A percentile compares a stretch with the other conserved stretches of the same genome.
Conservation (phyloP, 805 yeast genomes). For the Metschnikowia cerradonensis region DNA sequence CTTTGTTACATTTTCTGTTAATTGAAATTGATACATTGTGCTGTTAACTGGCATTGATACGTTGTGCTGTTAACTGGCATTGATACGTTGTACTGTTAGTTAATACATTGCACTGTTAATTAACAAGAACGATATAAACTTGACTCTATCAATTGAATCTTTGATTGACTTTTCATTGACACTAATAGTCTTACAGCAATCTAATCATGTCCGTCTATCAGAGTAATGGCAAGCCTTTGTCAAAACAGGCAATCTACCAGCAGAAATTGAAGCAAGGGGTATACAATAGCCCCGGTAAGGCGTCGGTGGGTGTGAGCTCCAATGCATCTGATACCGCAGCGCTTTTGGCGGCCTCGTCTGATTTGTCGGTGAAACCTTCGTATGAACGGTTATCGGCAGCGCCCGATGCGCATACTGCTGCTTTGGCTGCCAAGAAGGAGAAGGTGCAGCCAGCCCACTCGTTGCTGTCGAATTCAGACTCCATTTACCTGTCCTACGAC, state of each 20-base stretch:
- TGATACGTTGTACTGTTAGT: too few relatives aligned
- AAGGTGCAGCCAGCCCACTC: conserved; percentile 16
- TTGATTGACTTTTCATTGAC: too few relatives aligned
- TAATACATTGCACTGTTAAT: neutral
- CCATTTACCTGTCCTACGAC: conserved; percentile 28
- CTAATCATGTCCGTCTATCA: conserved; percentile 53
- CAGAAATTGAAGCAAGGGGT: conserved; percentile 70
- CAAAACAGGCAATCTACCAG: conserved; percentile 70
- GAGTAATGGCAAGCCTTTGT: conserved; percentile 64
- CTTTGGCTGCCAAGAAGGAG: conserved; percentile 41
- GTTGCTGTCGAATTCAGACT: conserved; percentile 21
- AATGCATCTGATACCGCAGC: conserved; percentile 77
- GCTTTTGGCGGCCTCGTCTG: conserved; percentile 63
- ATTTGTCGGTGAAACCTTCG: conserved; percentile 54
- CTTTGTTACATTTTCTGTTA: too few relatives aligned
- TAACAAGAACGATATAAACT: neutral
- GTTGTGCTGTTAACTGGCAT: neutral
- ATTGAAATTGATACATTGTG: too few relatives aligned
- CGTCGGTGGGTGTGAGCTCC: conserved; percentile 59
- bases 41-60: neutral
- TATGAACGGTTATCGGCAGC: conserved; percentile 56
- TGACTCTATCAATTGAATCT: neutral
- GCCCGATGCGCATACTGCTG: conserved; percentile 64
- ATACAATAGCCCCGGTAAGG: conserved; percentile 46
- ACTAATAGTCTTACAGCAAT: neutral